Conservation (phyloP, 306 rosid species). For the Cucumis cinereus region DNA sequence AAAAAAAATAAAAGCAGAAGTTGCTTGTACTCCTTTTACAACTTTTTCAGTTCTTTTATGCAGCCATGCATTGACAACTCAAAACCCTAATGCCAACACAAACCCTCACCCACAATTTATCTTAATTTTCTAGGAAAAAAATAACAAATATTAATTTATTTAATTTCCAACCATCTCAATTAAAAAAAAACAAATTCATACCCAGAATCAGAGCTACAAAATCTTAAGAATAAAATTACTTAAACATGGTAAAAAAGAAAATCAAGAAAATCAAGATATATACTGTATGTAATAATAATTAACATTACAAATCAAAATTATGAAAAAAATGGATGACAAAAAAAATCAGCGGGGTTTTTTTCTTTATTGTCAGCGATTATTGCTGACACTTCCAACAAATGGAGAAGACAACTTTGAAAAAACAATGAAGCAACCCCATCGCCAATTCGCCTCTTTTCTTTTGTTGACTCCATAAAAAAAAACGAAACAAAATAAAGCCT, state of each 20-base stretch:
- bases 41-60: background rate
- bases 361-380: background rate
- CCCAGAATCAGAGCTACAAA: background rate
- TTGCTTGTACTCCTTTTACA: background rate
- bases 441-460: background rate
- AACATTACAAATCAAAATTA: background rate
- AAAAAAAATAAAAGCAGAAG: background rate
- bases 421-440: background rate
- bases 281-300: background rate
- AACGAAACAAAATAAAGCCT: background rate
- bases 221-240: background rate
- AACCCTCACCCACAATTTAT: background rate
- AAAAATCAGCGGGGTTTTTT: background rate
- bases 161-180: background rate
- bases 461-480: background rate
- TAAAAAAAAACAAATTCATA: background rate
- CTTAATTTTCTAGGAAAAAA: no score
- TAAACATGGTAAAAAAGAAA: background rate
- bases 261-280: background rate
- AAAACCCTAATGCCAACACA: background rate
- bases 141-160: background rate
- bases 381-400: background rate
- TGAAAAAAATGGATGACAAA: background rate
- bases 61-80: conserved; percentile 3
- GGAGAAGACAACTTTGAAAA: background rate